A percentile compares a stretch with the other conserved stretches of the same genome.
These are phyloP conservation scores for Chrysoporthe puriensis DNA, from an alignment of 2,329 filamentous ascomycete genomes.

Conservation along the genomic window DNA sequence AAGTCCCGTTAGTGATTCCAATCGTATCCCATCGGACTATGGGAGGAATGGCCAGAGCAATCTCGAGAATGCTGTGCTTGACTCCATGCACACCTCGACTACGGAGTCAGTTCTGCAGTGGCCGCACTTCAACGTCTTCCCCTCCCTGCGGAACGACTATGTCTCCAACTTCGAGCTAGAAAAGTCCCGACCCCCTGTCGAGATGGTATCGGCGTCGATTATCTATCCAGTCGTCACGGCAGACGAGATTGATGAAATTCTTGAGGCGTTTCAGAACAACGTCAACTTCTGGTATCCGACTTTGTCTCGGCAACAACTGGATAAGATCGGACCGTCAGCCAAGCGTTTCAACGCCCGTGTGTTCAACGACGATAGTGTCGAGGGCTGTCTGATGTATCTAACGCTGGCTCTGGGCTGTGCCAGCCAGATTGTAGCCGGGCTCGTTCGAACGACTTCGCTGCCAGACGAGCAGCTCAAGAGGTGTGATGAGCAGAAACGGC, in stretches of 20 bases:
- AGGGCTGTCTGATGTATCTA: conserved; percentile 48
- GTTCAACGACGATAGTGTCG: conserved; percentile 42
- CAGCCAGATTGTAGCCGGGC: conserved; percentile 43
- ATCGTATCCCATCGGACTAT: conserved; percentile 24
- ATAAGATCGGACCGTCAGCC: conserved; percentile 36
- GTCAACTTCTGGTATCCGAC: conserved; percentile 60
- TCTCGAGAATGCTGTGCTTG: conserved; percentile 52
- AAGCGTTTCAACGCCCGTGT: conserved; percentile 38
- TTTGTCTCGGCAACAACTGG: conserved; percentile 46
- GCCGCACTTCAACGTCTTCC: conserved; percentile 52
- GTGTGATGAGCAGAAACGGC: conserved; percentile 38
- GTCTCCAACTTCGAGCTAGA: conserved; percentile 53
- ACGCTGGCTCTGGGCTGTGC: conserved; percentile 54
- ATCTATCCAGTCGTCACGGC: conserved; percentile 48
- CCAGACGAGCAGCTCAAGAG: conserved; percentile 37
- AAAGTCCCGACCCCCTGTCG: conserved; percentile 43
- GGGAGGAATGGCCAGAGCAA: conserved; percentile 28
- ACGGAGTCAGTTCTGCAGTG: conserved; percentile 56
- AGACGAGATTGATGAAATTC: conserved; percentile 46
- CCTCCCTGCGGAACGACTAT: conserved; percentile 46
- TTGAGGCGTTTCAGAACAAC: conserved; percentile 49
- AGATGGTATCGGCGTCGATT: conserved; percentile 37
- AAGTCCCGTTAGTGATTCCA: conserved; percentile 32
- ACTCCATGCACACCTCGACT: conserved; percentile 54
- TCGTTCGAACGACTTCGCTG: conserved; percentile 31